phyloP scores from a whole-genome alignment of 805 yeast species.

The Kregervanrija delftensis region DNA sequence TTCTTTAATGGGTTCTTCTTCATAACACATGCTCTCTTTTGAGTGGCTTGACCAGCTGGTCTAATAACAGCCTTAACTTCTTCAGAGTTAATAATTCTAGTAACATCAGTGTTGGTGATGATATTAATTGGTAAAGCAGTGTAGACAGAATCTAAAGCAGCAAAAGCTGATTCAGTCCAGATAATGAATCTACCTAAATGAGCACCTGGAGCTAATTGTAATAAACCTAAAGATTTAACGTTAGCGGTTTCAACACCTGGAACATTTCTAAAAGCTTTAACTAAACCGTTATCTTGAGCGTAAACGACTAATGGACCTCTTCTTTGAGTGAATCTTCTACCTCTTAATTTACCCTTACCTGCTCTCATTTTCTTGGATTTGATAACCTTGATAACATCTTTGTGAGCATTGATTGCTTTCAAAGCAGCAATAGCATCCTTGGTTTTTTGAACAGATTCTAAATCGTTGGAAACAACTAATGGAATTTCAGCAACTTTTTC shows the following conservation, averaged over 20 bases:
- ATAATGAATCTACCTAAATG: slow-evolving; percentile 99
- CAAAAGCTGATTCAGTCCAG: slow-evolving; percentile 99
- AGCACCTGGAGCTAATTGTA: slow-evolving; percentile 99
- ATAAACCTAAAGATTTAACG: slow-evolving; percentile 87
- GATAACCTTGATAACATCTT: slow-evolving; percentile 96
- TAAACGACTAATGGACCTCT: slow-evolving; percentile 99
- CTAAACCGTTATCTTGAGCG: slow-evolving; percentile 95
- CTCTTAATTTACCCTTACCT: slow-evolving; percentile 99
- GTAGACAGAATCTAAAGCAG: slow-evolving; percentile 94
- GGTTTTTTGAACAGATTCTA: slow-evolving; percentile 92
- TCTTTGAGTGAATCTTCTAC: slow-evolving; percentile 99
- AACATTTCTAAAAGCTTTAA: slow-evolving; percentile 98
- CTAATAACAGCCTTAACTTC: slow-evolving; percentile 97
- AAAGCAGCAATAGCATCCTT: slow-evolving; percentile 97
- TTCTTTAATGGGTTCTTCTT: slow-evolving; percentile 99
- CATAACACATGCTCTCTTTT: slow-evolving; percentile 90
- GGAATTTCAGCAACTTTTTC: slow-evolving; percentile 98
- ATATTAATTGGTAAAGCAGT: slow-evolving; percentile 95
- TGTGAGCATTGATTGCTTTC: slow-evolving; percentile 98
- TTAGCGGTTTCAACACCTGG: slow-evolving; percentile 99
- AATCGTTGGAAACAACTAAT: slow-evolving; percentile 88
- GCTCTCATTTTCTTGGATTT: slow-evolving; percentile 99
- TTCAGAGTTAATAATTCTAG: slow-evolving; percentile 97
- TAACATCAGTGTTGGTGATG: slow-evolving; percentile 90
- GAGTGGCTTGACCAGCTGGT: slow-evolving; percentile 91